Evolutionary conservation across 176 grass and related monocot genomes (phyloP).

Genomic region (Miscanthus lutarioriparius): DNA sequence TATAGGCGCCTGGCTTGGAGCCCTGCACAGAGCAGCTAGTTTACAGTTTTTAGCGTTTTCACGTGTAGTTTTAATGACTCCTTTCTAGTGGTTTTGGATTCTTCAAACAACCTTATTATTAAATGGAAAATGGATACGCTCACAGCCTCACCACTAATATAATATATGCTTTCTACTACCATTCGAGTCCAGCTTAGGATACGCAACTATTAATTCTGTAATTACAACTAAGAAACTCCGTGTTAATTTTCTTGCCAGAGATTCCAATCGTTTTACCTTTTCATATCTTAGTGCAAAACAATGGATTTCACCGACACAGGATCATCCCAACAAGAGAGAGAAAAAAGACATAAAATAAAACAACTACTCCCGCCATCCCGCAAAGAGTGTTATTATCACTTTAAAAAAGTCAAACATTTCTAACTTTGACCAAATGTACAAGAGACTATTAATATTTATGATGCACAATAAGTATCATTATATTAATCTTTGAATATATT

Average conservation of each 20-base stretch:
- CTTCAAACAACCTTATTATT: neutral
- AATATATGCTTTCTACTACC: too few species aligned
- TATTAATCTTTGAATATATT: neutral
- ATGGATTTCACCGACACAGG: neutral
- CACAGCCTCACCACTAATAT: too few species aligned
- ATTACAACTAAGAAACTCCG: neutral
- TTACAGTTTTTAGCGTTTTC: neutral
- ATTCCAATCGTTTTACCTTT: neutral
- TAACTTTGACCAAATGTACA: neutral
- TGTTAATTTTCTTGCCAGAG: neutral
- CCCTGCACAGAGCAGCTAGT: neutral
- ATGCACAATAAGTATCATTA: neutral
- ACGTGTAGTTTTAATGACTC: neutral
- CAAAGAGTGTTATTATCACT: neutral
- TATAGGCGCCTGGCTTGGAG: neutral
- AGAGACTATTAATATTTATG: neutral
- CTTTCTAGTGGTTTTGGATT: neutral
- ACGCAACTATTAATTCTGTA: neutral
- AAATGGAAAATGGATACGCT: too few species aligned
- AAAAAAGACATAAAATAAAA: too few species aligned
- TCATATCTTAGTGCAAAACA: neutral
- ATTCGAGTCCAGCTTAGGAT: neutral
- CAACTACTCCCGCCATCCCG: too few species aligned
- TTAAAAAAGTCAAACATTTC: neutral
- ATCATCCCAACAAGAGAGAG: neutral